phyloP scores from a whole-genome alignment of 352 stramenopile genomes.

The Phytophthora tubulina region DNA sequence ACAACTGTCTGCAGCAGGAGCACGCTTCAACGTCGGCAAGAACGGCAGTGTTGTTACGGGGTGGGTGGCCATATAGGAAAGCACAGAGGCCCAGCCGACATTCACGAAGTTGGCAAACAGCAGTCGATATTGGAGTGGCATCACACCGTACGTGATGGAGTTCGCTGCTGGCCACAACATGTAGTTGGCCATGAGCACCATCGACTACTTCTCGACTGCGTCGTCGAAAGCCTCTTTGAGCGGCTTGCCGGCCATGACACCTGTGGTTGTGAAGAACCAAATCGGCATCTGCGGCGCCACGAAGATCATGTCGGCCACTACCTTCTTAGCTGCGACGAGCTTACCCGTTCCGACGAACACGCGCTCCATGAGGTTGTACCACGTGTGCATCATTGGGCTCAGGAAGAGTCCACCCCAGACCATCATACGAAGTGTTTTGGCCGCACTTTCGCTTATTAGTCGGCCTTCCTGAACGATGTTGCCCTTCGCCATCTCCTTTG shows the following conservation, averaged over 20 bases:
- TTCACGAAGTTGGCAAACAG: conserved; percentile 44
- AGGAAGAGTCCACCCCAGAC: conserved; percentile 73
- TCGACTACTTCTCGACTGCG: conserved; percentile 34
- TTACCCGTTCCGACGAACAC: background rate
- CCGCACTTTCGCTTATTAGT: background rate
- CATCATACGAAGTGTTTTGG: conserved; percentile 58
- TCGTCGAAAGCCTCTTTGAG: conserved; percentile 28
- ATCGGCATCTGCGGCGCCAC: conserved; percentile 26
- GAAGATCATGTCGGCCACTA: conserved; percentile 36
- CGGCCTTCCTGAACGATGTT: background rate
- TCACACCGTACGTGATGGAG: conserved; percentile 42
- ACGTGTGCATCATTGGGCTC: no score
- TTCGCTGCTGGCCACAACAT: conserved; percentile 48
- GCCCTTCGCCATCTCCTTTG: conserved; percentile 12
- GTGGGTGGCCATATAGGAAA: conserved; percentile 38
- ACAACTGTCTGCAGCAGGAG: background rate
- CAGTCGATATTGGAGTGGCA: conserved; percentile 43
- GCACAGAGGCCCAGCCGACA: conserved; percentile 42
- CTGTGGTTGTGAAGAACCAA: conserved; percentile 23
- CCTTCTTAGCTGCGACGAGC: background rate
- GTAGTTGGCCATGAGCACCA: conserved; percentile 44
- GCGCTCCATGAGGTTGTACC: no score
- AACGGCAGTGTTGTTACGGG: conserved; percentile 11
- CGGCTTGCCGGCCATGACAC: conserved; percentile 19
- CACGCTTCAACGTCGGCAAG: conserved; percentile 5